These are phyloP conservation scores for Furcasterigmium sp. DNA, from an alignment of 2,329 filamentous ascomycete genomes.

Conservation along the genomic window DNA sequence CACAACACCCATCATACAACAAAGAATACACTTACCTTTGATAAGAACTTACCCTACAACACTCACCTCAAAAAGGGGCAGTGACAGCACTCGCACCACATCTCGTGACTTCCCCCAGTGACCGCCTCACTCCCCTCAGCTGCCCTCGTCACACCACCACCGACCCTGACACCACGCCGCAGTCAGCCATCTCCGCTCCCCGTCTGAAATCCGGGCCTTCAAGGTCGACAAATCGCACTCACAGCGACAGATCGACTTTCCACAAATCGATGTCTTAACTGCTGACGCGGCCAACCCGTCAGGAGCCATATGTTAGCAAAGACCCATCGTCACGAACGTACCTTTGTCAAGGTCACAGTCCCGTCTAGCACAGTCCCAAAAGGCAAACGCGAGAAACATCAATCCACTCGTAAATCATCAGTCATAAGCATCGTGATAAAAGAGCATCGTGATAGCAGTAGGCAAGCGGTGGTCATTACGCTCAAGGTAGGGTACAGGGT, in stretches of 20 bases:
- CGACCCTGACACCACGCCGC: neutral
- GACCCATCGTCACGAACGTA: too few species aligned
- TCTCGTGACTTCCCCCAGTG: neutral
- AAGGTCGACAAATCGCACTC: neutral
- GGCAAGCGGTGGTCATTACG: constrained; percentile 1
- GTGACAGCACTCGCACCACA: neutral
- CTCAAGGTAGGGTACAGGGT: neutral
- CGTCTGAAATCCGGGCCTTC: neutral
- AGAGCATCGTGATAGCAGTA: neutral
- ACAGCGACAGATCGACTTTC: neutral
- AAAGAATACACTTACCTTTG: too few species aligned
- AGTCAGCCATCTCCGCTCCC: too few species aligned
- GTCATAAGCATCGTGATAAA: too few species aligned
- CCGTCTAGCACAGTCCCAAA: too few species aligned
- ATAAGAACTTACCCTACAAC: too few species aligned
- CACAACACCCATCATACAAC: too few species aligned
- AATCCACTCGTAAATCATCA: too few species aligned
- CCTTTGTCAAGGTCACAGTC: neutral
- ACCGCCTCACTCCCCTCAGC: neutral
- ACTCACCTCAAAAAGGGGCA: too few species aligned
- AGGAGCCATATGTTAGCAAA: neutral
- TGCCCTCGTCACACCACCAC: neutral
- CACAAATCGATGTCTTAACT: too few species aligned
- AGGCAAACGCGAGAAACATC: too few species aligned
- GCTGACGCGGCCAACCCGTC: neutral